These are phyloP conservation scores for Rubia yunnanensis DNA, from an alignment of 257 asterid species.

Conservation along the genomic window DNA sequence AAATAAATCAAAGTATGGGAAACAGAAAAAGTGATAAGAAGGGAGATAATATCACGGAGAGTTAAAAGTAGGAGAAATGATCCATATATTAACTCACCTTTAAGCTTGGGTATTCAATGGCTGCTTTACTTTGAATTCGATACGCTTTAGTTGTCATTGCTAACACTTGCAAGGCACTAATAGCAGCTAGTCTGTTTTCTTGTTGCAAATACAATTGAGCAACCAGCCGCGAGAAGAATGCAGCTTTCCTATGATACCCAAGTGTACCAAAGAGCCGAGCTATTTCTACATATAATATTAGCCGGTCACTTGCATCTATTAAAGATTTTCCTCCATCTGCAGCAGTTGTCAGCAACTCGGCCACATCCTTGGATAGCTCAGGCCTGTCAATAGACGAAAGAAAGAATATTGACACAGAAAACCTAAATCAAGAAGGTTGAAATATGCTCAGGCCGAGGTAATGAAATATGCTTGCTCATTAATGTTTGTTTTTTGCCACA, in stretches of 20 bases:
- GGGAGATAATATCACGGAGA: neutral
- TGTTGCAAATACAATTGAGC: slow-evolving; percentile 97
- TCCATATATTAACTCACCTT: slow-evolving; percentile 44
- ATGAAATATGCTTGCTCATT: neutral
- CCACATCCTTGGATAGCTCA: slow-evolving; percentile 91
- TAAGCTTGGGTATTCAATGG: slow-evolving; percentile 38
- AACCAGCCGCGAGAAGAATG: slow-evolving; percentile 96
- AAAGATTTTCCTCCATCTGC: slow-evolving; percentile 95
- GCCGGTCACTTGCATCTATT: slow-evolving; percentile 94
- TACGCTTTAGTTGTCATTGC: slow-evolving; percentile 97
- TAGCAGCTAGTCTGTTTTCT: slow-evolving; percentile 87
- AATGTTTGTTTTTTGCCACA: too few species aligned
- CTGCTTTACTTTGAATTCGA: slow-evolving; percentile 93
- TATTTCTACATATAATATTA: slow-evolving; percentile 76
- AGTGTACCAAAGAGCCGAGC: slow-evolving; percentile 93
- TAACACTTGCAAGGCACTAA: slow-evolving; percentile 96
- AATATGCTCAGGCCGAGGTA: too few species aligned
- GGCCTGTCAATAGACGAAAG: slow-evolving; percentile 37
- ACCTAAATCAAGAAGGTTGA: neutral
- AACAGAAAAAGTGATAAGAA: neutral
- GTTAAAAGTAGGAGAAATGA: neutral
- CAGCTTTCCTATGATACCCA: slow-evolving; percentile 96
- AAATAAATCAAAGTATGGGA: neutral
- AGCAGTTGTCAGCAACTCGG: slow-evolving; percentile 84
- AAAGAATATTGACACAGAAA: neutral